phyloP scores from a whole-genome alignment of 768 basidiomycete species.

The Pisolithus albus region DNA sequence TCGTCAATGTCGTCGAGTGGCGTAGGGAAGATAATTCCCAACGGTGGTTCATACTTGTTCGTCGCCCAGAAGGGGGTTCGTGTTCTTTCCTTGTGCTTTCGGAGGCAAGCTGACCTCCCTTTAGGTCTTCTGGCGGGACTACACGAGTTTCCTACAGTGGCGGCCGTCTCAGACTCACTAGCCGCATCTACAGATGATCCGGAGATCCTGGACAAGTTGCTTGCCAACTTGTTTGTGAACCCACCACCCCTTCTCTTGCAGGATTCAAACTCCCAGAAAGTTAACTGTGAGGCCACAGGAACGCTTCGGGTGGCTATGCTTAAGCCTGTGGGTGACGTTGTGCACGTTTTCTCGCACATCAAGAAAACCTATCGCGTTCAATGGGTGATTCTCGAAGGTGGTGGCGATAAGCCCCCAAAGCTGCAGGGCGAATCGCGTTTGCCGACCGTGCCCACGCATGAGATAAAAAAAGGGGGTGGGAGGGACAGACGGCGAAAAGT shows the following conservation, averaged over 20 bases:
- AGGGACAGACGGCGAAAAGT: conserved; percentile 11
- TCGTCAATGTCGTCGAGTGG: conserved; percentile 87
- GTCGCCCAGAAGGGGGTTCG: conserved; percentile 78
- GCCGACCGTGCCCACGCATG: conserved; percentile 4
- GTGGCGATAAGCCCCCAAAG: conserved; percentile 38
- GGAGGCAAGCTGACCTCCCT: conserved; percentile 2
- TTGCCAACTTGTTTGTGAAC: conserved; percentile 34
- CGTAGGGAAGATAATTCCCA: conserved; percentile 29
- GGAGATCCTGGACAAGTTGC: conserved; percentile 30
- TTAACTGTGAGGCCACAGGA: not conserved
- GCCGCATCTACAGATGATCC: conserved; percentile 29
- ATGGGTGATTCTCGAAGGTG: conserved; percentile 64
- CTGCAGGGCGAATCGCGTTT: conserved; percentile 4
- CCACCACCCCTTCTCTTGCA: conserved; percentile 16
- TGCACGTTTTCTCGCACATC: conserved; percentile 88
- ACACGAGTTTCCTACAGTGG: conserved; percentile 74
- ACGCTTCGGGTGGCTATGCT: conserved; percentile 36
- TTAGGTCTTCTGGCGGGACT: conserved; percentile 86
- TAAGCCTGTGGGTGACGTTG: conserved; percentile 52
- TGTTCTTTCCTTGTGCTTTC: not conserved
- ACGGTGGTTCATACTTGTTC: conserved; percentile 68
- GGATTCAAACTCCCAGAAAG: not conserved
- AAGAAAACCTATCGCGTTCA: conserved; percentile 75
- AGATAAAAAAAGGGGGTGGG: conserved; percentile 4
- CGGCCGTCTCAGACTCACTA: conserved; percentile 42